phyloP scores from a whole-genome alignment of 1,139 yeast genomes.

The Saccharomyces hybrid region DNA sequence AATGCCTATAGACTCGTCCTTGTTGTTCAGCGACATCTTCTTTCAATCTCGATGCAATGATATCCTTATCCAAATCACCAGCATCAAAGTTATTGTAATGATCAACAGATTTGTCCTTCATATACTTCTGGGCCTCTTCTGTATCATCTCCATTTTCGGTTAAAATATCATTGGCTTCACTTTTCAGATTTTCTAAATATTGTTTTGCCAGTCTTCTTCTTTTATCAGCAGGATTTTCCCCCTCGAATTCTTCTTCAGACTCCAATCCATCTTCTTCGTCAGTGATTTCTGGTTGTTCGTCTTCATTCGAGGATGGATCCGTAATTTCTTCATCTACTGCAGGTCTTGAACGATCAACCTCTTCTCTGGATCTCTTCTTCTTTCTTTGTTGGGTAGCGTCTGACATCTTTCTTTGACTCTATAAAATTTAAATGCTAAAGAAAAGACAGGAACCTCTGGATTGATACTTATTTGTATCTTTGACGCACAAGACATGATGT shows the following conservation, averaged over 20 bases:
- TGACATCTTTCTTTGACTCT: constrained; percentile 9
- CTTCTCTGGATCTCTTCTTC: constrained; percentile 25
- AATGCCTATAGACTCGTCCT: constrained; percentile 69
- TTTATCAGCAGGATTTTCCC: constrained; percentile 85
- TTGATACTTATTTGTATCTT: not conserved
- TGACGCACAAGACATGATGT: not conserved
- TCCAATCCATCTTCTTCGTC: constrained; percentile 41
- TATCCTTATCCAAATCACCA: constrained; percentile 82
- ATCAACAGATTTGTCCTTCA: constrained; percentile 18
- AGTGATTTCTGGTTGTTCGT: constrained; percentile 15
- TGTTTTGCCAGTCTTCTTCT: constrained; percentile 91
- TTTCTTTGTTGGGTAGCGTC: constrained; percentile 8
- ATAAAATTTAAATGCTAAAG: not conserved
- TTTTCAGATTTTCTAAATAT: constrained; percentile 70
- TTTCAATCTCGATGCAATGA: constrained; percentile 68
- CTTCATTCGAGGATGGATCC: constrained; percentile 33
- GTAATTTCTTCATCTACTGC: constrained; percentile 30
- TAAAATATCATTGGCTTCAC: constrained; percentile 41
- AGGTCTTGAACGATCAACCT: constrained; percentile 7
- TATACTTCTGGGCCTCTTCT: constrained; percentile 5
- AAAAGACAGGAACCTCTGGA: not conserved
- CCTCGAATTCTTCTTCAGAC: constrained; percentile 62
- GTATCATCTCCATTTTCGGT: constrained; percentile 14
- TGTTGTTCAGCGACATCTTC: constrained; percentile 85
- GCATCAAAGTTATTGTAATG: constrained; percentile 73